phyloP scores from a whole-genome alignment of 169 alveolate genomes.

The Cryptosporidium felis region DNA sequence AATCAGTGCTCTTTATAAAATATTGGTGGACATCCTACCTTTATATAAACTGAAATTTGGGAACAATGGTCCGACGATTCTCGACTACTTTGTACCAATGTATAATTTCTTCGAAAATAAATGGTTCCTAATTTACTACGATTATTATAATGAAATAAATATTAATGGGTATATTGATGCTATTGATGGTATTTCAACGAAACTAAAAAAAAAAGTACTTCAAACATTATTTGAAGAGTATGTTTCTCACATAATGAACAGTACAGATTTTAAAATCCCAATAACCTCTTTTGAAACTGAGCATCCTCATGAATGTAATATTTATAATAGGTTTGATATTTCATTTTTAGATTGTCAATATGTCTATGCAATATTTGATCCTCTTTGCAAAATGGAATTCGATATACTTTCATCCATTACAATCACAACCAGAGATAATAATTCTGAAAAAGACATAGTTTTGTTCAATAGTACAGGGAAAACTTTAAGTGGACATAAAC shows the following conservation, averaged over 20 bases:
- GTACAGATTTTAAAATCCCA: conserved; percentile 23
- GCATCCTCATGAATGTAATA: conserved; percentile 69
- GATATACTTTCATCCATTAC: conserved; percentile 56
- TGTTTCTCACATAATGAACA: background rate
- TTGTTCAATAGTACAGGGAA: background rate
- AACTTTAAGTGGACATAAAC: conserved; percentile 21
- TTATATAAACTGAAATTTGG: conserved; percentile 25
- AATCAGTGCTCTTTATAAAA: background rate
- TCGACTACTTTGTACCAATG: conserved; percentile 10
- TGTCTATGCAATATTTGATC: conserved; percentile 71
- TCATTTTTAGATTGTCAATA: conserved; percentile 64
- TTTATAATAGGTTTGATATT: conserved; percentile 20
- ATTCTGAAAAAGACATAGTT: background rate
- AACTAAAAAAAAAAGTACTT: background rate
- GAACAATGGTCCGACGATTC: background rate
- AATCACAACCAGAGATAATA: conserved; percentile 35
- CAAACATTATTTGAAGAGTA: background rate
- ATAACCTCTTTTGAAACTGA: conserved; percentile 51
- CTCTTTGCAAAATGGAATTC: conserved; percentile 71
- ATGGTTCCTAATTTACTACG: too few species aligned
- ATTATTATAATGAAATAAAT: background rate
- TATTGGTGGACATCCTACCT: background rate
- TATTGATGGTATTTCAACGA: background rate
- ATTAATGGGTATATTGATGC: background rate
- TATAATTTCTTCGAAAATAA: too few species aligned